Percentiles rank a stretch among this genome's conserved stretches.
These are phyloP conservation scores for Hypoxylon sp. DNA, from an alignment of 2,329 filamentous ascomycete genomes.

Conservation along the genomic window DNA sequence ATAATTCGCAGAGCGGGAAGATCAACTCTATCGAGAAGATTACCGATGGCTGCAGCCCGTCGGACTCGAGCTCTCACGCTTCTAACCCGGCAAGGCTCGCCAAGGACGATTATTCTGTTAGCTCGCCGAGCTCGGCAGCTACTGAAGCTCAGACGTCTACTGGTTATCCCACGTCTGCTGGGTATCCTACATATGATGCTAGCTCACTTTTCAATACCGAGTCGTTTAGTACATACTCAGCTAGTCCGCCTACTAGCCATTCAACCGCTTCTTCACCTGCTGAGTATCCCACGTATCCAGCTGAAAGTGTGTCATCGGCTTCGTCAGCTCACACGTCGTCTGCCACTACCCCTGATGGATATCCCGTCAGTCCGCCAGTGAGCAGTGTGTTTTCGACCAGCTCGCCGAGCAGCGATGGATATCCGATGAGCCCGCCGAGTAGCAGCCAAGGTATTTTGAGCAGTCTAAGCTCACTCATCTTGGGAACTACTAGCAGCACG, in stretches of 20 bases:
- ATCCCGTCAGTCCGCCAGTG: conserved; percentile 36
- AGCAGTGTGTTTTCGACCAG: conserved; percentile 21
- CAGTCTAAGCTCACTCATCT: conserved; percentile 48
- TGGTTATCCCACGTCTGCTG: conserved; percentile 16
- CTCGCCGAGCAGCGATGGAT: conserved; percentile 11
- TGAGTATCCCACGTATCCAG: conserved; percentile 26
- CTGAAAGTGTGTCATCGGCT: conserved; percentile 15
- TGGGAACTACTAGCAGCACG: conserved; percentile 43
- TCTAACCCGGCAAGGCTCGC: conserved; percentile 27
- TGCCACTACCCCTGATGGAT: conserved; percentile 24
- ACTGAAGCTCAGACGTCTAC: conserved; percentile 19
- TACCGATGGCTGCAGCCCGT: conserved; percentile 41
- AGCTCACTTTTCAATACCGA: conserved; percentile 14
- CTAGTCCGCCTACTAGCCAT: conserved; percentile 20
- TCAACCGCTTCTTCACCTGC: conserved; percentile 25
- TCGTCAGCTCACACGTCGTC: conserved; percentile 17
- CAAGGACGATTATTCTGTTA: conserved; percentile 38
- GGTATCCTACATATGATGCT: conserved; percentile 27
- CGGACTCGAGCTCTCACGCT: no score
- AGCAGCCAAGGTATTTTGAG: conserved; percentile 46
- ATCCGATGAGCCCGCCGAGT: conserved; percentile 31
- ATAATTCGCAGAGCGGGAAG: conserved; percentile 44
- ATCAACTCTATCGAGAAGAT: conserved; percentile 47
- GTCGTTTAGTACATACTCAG: conserved; percentile 15
- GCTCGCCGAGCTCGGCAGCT: conserved; percentile 12